Base-by-base conservation (phyloP, 768 basidiomycete genomes). In the Termitomyces sp. region DNA sequence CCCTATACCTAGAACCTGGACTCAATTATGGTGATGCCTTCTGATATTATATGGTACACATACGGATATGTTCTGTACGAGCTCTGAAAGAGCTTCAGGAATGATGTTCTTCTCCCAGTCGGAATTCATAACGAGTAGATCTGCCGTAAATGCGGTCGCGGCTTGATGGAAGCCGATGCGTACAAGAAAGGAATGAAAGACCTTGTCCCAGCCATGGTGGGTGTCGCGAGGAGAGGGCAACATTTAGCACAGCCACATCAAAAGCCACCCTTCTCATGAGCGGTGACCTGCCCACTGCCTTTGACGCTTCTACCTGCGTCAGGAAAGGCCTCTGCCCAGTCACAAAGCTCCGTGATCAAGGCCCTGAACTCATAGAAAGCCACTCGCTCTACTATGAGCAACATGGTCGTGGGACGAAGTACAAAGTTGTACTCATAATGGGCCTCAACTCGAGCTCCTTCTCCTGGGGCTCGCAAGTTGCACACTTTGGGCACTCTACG, bases 321-420 rank as follows among this genome's bases (percentile, higher is more conserved):
- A 79, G 83, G 32, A 86, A 85, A 50, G 91, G 91, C 7, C 76
- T 90, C n/a, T 92, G 89, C 65, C 89, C 87, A 2, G 84, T 91
- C 16, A 83, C 83, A 2, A 64, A 74, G 29, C 71, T 84, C 5
- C 75, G 76, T 27, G 70, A 74, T 16, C 77, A 82, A 62, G 73
- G 69, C n/a, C 69, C 69, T 3, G 71, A 77, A 50, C 69, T 78
- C 0, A 58, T 85, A 3, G 82, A 88, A 64, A 85, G 81, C 49
- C 89, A 90, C 65, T 89, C 87, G 0, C 73, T 92, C 2, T 94
- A 92, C 69, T 92, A 80, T 60, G 89, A 92, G 68, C 79, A 85
- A 40, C 92, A 94, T 68, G 92, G 90, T 3, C 71, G 61, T 4
- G 86, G 86, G 0, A 77, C 78, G 10, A 75, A 78, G 58, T 67